These are phyloP conservation scores for Ophiorrhiza pumila DNA, from an alignment of 257 asterid genomes.

Conservation along the genomic window DNA sequence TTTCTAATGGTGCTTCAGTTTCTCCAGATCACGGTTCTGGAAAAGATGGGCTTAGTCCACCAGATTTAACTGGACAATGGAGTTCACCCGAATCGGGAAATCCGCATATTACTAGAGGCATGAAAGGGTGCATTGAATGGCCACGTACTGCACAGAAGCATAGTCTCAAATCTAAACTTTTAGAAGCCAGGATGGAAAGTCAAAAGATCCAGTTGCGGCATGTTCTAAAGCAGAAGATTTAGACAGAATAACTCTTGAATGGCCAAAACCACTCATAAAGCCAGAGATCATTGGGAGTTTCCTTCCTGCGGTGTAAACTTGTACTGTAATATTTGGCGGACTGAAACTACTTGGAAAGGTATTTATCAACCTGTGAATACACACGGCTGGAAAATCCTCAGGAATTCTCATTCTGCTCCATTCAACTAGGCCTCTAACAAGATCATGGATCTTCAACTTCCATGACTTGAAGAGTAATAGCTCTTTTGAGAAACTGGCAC, in stretches of 20 bases:
- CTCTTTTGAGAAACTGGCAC: background rate
- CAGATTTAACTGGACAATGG: conserved; percentile 55
- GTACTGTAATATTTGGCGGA: background rate
- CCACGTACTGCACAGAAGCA: conserved; percentile 57
- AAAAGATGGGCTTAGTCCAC: conserved; percentile 48
- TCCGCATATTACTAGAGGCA: conserved; percentile 60
- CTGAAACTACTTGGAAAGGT: conserved; percentile 14
- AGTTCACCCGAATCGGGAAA: conserved; percentile 61
- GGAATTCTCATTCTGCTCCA: conserved; percentile 10
- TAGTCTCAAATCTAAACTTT: conserved; percentile 66
- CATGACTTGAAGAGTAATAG: background rate
- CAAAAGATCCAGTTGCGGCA: conserved; percentile 88
- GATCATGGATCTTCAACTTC: background rate
- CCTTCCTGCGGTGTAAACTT: background rate
- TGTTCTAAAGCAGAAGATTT: conserved; percentile 84
- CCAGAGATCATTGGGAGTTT: background rate
- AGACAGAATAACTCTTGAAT: conserved; percentile 5
- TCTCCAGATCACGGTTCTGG: conserved; percentile 53
- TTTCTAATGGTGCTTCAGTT: conserved; percentile 32
- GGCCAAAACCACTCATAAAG: background rate
- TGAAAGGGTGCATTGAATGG: conserved; percentile 93
- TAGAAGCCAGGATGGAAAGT: conserved; percentile 84
- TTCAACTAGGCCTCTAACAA: background rate
- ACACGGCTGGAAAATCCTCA: background rate
- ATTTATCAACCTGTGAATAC: conserved; percentile 8